A percentile compares a stretch with the other conserved stretches of the same genome.
Evolutionary conservation across 129 eudicot genomes (phyloP).

Genomic region (Escallonia herrerae): DNA sequence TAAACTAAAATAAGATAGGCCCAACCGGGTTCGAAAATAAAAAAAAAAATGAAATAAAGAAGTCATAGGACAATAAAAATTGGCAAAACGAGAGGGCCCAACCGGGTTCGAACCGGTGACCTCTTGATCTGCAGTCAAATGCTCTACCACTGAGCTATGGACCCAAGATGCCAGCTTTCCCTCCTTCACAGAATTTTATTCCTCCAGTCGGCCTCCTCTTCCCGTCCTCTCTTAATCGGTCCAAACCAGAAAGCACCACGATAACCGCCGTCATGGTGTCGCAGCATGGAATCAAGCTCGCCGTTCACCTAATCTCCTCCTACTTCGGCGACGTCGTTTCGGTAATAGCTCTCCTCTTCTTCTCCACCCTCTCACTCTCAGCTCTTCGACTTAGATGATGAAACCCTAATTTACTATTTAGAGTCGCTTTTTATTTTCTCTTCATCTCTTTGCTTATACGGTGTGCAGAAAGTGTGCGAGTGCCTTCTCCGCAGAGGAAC

Average conservation of each 20-base stretch:
- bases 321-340: conserved; percentile 66
- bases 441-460: background rate
- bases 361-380: background rate
- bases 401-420: background rate
- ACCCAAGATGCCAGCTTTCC: conserved; percentile 24
- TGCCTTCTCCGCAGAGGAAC: conserved; percentile 79
- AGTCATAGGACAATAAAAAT: too few species aligned
- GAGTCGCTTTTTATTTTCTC: background rate
- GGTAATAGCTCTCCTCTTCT: conserved; percentile 26
- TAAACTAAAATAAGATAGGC: too few species aligned
- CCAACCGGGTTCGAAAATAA: too few species aligned
- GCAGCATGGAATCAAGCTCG: conserved; percentile 73
- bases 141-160: conserved; percentile 99
- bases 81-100: conserved; percentile 25
- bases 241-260: background rate
- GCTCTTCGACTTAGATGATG: too few species aligned
- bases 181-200: too few species aligned
- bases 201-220: too few species aligned
- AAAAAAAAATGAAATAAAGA: too few species aligned
- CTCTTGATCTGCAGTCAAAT: conserved; percentile 95
- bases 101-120: conserved; percentile 94
- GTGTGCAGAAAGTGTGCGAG: conserved; percentile 78
- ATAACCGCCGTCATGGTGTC: conserved; percentile 40
- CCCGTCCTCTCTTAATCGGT: too few species aligned
- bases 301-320: conserved; percentile 52